Conservation (phyloP, 176 grass and related monocot genomes). For the Eragrostis nindensis region DNA sequence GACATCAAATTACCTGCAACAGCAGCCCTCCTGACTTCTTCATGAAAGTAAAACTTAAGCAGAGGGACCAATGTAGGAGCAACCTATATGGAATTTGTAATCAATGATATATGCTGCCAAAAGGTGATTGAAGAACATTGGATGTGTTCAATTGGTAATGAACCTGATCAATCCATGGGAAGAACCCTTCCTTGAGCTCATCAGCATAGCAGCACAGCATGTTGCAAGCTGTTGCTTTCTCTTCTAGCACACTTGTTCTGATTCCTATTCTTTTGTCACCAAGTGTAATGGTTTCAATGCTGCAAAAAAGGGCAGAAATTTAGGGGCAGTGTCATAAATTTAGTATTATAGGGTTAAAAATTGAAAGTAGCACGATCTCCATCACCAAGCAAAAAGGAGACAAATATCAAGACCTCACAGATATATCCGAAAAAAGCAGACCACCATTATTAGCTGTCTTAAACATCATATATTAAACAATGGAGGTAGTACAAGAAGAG, state of each 20-base stretch:
- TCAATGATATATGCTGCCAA: slow-evolving; percentile 3
- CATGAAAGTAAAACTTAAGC: slow-evolving; percentile 98
- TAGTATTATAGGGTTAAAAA: background rate
- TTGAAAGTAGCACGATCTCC: background rate
- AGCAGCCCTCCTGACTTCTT: slow-evolving; percentile 98
- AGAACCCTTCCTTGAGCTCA: slow-evolving; percentile 99
- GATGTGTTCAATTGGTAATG: background rate
- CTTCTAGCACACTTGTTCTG: slow-evolving; percentile 93
- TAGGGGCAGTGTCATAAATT: slow-evolving; percentile 6
- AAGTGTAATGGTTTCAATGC: slow-evolving; percentile 94
- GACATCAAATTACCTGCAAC: slow-evolving; percentile 73
- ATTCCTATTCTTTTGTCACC: slow-evolving; percentile 99
- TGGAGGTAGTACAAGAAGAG: no score
- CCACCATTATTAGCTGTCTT: no score
- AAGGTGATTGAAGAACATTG: background rate
- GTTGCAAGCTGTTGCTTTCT: slow-evolving; percentile 99
- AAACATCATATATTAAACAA: no score
- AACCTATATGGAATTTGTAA: slow-evolving; percentile 61
- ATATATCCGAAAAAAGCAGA: background rate
- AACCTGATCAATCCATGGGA: slow-evolving; percentile 99
- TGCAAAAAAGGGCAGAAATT: slow-evolving; percentile 40
- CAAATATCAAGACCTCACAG: slow-evolving; percentile 1
- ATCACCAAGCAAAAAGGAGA: background rate
- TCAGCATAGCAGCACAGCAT: slow-evolving; percentile 99
- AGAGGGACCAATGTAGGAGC: slow-evolving; percentile 94